phyloP scores from a whole-genome alignment of 108 stramenopile genomes.

The Skeletonema costatum region DNA sequence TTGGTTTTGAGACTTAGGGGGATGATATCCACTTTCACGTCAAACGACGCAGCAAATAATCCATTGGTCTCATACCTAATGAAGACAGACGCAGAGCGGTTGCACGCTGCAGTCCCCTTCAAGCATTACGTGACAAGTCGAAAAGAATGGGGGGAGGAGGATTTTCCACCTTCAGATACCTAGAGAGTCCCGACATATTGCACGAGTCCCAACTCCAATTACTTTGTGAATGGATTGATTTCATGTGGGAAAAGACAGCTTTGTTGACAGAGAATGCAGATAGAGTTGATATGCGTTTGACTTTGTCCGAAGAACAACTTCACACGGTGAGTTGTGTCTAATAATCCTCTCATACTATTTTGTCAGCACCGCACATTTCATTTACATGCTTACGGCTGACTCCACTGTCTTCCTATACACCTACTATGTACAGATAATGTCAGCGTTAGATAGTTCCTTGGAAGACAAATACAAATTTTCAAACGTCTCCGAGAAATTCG shows the following conservation, averaged over 20 bases:
- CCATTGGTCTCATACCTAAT: conserved; percentile 34
- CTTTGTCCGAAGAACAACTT: conserved; percentile 9
- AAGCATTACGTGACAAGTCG: background rate
- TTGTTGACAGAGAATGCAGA: conserved; percentile 53
- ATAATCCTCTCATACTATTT: background rate
- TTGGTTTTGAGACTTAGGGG: conserved; percentile 40
- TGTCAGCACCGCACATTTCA: background rate
- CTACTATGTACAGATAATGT: background rate
- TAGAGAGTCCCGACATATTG: conserved; percentile 9
- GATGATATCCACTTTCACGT: conserved; percentile 36
- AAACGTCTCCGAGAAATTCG: background rate
- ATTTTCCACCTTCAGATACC: conserved; percentile 6
- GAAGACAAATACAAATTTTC: conserved; percentile 10
- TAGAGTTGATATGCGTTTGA: conserved; percentile 15
- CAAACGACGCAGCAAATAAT: conserved; percentile 12
- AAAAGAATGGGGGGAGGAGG: background rate
- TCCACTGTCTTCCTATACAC: background rate
- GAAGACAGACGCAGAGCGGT: conserved; percentile 32
- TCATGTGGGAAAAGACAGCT: conserved; percentile 14
- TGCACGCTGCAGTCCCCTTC: background rate
- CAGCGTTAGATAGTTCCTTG: conserved; percentile 4
- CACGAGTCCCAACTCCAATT: conserved; percentile 4
- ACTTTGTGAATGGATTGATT: conserved; percentile 18
- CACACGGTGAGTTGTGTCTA: background rate
- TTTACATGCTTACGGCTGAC: background rate